Evolutionary conservation across 805 yeast genomes (phyloP).

Genomic region (Saccharomyces paradoxus): DNA sequence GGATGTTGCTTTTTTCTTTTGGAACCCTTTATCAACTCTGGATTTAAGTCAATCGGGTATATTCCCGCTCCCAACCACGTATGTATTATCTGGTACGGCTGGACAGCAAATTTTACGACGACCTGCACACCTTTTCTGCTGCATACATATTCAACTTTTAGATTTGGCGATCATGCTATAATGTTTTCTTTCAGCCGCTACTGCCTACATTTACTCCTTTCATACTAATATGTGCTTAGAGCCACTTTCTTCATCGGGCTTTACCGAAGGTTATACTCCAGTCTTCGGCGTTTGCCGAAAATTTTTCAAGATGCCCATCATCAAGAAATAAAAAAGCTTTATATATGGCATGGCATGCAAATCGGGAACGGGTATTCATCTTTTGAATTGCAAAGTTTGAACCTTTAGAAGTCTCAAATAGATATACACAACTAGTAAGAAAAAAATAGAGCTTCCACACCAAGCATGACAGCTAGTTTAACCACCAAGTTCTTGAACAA

Average conservation of each 20-base stretch:
- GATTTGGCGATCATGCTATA: background rate
- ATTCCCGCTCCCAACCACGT: too few species aligned
- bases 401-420: background rate
- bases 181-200: background rate
- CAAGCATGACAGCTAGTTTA: slow-evolving; percentile 11
- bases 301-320: background rate
- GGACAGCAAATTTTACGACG: too few species aligned
- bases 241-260: background rate
- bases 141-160: too few species aligned
- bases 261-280: background rate
- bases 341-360: background rate
- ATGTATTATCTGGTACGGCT: too few species aligned
- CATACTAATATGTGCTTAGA: background rate
- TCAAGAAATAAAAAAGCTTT: background rate
- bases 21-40: too few species aligned
- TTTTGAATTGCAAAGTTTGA: background rate
- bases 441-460: background rate
- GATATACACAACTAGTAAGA: background rate
- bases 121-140: too few species aligned
- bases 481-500: slow-evolving; percentile 15
- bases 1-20: too few species aligned
- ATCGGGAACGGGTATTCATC: background rate
- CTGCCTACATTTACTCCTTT: background rate
- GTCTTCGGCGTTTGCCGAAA: background rate
- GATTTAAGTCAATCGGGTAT: too few species aligned